Base-by-base conservation (phyloP, 192 early-diverging fungal genomes). In the Coemansia sp. region DNA sequence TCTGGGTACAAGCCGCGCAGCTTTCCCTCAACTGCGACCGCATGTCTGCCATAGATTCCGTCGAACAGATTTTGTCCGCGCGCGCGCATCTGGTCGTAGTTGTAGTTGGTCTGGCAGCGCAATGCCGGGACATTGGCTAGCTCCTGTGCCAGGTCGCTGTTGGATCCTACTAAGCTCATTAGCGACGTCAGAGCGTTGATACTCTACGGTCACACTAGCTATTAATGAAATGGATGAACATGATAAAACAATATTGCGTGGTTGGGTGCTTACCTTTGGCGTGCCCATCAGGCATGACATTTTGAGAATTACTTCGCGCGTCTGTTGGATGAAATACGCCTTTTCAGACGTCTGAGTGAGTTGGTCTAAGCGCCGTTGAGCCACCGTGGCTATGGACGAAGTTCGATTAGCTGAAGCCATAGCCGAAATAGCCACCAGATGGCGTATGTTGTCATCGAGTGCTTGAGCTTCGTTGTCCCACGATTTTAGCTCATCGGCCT, bases 211-310 rank as follows among this genome's bases (percentile, higher is more conserved):
- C 33, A 10, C 59, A 17, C 4, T 9, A 2, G 7, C 57, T 19
- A 17, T 6, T 16, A 57, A 11, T 39, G 44, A 59, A 65, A 11
- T 48, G n/a, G 5, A 33, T 16, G 14, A 42, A 42, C 17, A 35
- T n/a, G 3, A 36, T 1, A 14, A n/a, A 33, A 9, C 14, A 6
- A 36, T 33, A 50, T 33, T 4, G 16, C 4, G 19, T 48, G 4
- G n/a, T 9, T 21, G 8, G 31, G n/a, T 19, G 31, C 59, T 36
- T 60, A 70, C 64, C 48, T 63, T 72, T 24, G 75, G 75, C 14
- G 59, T 77, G 37, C 75, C 75, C 48, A 72, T 77, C 24, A 77
- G 44, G n/a, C 69, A 64, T 16, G 75, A 45, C 75, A 77, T 77
- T 41, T 77, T 77, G n/a, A 77, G 46, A 29, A 77, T 57, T 0